Conservation (phyloP, 805 yeast species). For the Wickerhamomyces ciferrii region DNA sequence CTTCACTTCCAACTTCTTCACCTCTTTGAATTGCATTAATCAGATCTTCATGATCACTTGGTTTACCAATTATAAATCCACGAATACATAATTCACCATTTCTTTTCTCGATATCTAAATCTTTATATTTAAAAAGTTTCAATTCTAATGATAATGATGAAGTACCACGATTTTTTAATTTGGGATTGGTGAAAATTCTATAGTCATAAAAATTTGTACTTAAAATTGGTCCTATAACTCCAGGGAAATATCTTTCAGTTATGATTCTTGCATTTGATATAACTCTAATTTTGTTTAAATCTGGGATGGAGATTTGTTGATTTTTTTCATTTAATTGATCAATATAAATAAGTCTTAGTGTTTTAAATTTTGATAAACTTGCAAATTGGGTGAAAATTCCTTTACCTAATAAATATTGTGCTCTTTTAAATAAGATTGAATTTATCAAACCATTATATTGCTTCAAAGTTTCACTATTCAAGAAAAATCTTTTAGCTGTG, state of each 20-base stretch:
- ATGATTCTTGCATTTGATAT: constrained; percentile 45
- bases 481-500: constrained; percentile 7
- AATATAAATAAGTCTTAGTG: constrained; percentile 19
- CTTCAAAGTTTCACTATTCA: not conserved
- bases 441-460: not conserved
- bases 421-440: constrained; percentile 9
- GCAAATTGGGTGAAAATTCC: constrained; percentile 13
- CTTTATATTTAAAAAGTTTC: constrained; percentile 37
- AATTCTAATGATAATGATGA: constrained; percentile 56
- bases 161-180: constrained; percentile 45
- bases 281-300: constrained; percentile 38
- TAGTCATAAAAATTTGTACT: constrained; percentile 60
- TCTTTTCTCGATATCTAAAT: constrained; percentile 27
- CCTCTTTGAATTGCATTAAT: constrained; percentile 24
- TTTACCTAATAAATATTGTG: constrained; percentile 16
- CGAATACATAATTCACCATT: constrained; percentile 51
- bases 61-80: constrained; percentile 65
- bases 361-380: constrained; percentile 28
- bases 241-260: constrained; percentile 39
- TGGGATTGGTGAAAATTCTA: constrained; percentile 36
- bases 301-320: constrained; percentile 13
- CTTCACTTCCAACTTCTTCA: constrained; percentile 37
- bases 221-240: constrained; percentile 52
- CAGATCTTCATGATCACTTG: constrained; percentile 25
- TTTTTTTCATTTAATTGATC: constrained; percentile 5